Evolutionary conservation across 768 basidiomycete genomes (phyloP), one percentile per base, ranked within the genome.

Genomic region (Lenzites betulinus): DNA sequence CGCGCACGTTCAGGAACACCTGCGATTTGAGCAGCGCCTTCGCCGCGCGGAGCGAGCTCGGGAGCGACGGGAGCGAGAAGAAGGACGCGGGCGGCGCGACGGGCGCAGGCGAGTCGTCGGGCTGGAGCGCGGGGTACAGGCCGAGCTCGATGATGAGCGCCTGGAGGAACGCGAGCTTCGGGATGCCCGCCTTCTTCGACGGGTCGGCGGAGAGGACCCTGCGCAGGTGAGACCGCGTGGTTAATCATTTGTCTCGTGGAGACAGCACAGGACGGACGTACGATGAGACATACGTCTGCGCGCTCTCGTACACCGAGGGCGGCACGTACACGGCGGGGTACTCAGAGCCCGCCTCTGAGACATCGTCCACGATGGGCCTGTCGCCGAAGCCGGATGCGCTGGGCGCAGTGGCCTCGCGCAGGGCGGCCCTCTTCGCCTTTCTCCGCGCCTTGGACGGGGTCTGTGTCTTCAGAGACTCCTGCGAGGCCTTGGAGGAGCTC

Each of bases 131-230:
- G 28, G 70, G 54, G 54, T 58, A 69, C 42, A 76, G 75, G n/a
- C 90, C 90, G n/a, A 92, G 78, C 73, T 92, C 91, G 61, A 92
- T 77, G 64, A 90, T 85, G 59, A 92, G 81, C 0, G 89, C 85
- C 58, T 91, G 90, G 7, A 92, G 77, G 39, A 92, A 76, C 7
- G 81, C 78, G 36, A 92, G 81, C 39, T 83, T 77, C 53, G 79
- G 80, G 25, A 67, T 58, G 16, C 77, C 78, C 6, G 70, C 30
- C 26, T 77, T 71, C 1, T 84, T 80, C 61, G 80, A 79, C 2
- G 76, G 75, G 82, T 85, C 16, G 83, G 56, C 55, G 43, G 65
- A 60, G 8, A 67, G 50, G 30, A 64, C 57, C 22, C 55, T 64
- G 47, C 11, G 13, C 8, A 20, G 18, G 35, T 3, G 6, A 23